phyloP scores from a whole-genome alignment of 768 basidiomycete species.

The Tephrocybe sp. region DNA sequence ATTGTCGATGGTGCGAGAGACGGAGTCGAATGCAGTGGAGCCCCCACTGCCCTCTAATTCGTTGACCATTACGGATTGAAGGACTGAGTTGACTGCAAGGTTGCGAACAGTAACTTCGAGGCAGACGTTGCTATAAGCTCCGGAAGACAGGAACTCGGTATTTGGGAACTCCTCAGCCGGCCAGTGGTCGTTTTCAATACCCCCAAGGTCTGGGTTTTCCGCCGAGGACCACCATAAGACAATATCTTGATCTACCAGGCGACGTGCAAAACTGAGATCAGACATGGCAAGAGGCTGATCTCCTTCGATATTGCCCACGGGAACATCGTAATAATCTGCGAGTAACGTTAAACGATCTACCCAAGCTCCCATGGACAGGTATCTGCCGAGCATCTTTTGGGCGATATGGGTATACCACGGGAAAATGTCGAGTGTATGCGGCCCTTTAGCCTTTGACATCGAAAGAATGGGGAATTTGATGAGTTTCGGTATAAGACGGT shows the following conservation, averaged over 20 bases:
- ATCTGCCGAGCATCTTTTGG: constrained; percentile 81
- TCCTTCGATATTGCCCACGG: constrained; percentile 87
- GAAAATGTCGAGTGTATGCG: constrained; percentile 78
- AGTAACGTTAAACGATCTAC: constrained; percentile 75
- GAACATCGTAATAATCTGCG: constrained; percentile 90
- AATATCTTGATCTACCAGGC: constrained; percentile 83
- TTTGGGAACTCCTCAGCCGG: constrained; percentile 74
- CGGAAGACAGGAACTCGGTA: constrained; percentile 81
- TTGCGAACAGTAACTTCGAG: constrained; percentile 88
- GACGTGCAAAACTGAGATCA: constrained; percentile 89
- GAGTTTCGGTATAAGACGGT: constrained; percentile 65
- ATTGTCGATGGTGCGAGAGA: constrained; percentile 87
- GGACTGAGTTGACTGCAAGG: constrained; percentile 88
- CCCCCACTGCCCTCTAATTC: constrained; percentile 97
- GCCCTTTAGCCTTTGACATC: constrained; percentile 75
- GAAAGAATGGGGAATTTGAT: constrained; percentile 84
- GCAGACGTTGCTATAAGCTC: constrained; percentile 91
- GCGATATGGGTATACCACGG: constrained; percentile 87
- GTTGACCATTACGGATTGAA: constrained; percentile 94
- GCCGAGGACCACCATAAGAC: constrained; percentile 96
- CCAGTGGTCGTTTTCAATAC: constrained; percentile 82
- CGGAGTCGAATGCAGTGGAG: constrained; percentile 89
- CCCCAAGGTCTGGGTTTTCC: constrained; percentile 89
- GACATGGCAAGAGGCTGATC: constrained; percentile 87
- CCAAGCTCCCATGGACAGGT: constrained; percentile 75